Percentiles rank a stretch among this genome's conserved stretches.
These are phyloP conservation scores for Cyclotella distinguenda DNA, from an alignment of 108 stramenopile species.

Conservation along the genomic window DNA sequence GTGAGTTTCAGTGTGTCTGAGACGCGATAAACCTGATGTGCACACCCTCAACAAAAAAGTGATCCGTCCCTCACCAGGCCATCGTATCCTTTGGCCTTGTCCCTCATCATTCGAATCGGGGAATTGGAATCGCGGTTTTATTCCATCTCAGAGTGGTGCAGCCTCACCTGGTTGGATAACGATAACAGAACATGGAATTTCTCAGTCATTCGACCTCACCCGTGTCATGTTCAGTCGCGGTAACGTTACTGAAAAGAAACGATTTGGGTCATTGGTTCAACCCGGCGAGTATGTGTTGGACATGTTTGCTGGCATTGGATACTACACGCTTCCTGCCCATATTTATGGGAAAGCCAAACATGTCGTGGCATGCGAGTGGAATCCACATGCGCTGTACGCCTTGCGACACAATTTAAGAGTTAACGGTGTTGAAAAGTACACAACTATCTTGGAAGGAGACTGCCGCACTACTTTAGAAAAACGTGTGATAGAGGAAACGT, in stretches of 20 bases:
- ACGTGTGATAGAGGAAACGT: neutral
- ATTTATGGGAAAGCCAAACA: slow-evolving; percentile 67
- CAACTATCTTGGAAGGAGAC: slow-evolving; percentile 78
- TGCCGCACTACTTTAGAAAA: slow-evolving; percentile 50
- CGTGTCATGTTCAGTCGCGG: slow-evolving; percentile 95
- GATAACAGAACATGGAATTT: slow-evolving; percentile 90
- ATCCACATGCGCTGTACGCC: slow-evolving; percentile 74
- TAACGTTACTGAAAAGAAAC: slow-evolving; percentile 91
- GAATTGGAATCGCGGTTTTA: slow-evolving; percentile 28
- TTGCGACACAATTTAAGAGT: slow-evolving; percentile 74
- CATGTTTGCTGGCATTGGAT: slow-evolving; percentile 96
- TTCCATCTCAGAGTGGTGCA: slow-evolving; percentile 39
- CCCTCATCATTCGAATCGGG: slow-evolving; percentile 2
- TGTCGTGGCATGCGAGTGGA: slow-evolving; percentile 93
- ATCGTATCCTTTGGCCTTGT: slow-evolving; percentile 66
- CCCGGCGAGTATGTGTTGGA: slow-evolving; percentile 82
- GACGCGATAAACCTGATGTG: neutral
- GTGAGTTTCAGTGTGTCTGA: neutral
- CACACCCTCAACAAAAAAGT: neutral
- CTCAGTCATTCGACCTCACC: slow-evolving; percentile 89
- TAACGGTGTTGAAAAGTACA: slow-evolving; percentile 72
- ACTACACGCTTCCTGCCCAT: slow-evolving; percentile 91
- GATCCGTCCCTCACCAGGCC: slow-evolving; percentile 12
- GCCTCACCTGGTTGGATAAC: slow-evolving; percentile 81
- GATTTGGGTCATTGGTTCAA: slow-evolving; percentile 76